These are phyloP conservation scores for Verticillium nonalfalfae DNA, from an alignment of 2,329 filamentous ascomycete genomes.

Conservation along the genomic window DNA sequence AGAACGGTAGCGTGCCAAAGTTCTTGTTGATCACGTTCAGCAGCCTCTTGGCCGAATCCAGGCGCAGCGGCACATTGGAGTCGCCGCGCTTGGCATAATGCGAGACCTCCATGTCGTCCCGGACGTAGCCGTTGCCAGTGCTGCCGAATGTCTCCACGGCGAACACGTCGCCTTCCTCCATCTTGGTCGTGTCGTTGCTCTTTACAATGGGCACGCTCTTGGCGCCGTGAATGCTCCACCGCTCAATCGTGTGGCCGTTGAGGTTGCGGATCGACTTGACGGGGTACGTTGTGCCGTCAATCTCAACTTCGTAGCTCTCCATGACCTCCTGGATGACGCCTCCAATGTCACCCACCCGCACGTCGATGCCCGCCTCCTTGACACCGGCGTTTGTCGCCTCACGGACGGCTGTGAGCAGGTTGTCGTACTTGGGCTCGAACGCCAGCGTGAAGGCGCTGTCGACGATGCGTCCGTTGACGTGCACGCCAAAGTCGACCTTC, in stretches of 20 bases:
- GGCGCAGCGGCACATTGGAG: slow-evolving; percentile 67
- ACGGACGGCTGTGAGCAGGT: slow-evolving; percentile 65
- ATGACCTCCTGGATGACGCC: slow-evolving; percentile 68
- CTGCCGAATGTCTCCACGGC: slow-evolving; percentile 80
- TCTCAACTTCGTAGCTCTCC: slow-evolving; percentile 71
- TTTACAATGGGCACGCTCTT: slow-evolving; percentile 80
- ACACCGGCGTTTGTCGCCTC: slow-evolving; percentile 76
- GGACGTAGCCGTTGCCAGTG: slow-evolving; percentile 70
- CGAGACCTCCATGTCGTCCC: slow-evolving; percentile 76
- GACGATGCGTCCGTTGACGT: slow-evolving; percentile 74
- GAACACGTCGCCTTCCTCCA: slow-evolving; percentile 80
- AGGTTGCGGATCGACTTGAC: slow-evolving; percentile 68
- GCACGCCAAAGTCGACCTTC: slow-evolving; percentile 79
- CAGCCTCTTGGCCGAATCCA: slow-evolving; percentile 78
- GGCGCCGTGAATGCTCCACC: slow-evolving; percentile 70
- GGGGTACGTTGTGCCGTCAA: slow-evolving; percentile 60
- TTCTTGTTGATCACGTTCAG: slow-evolving; percentile 92
- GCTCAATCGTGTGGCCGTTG: slow-evolving; percentile 71
- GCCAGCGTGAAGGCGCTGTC: slow-evolving; percentile 77
- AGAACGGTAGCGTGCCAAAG: slow-evolving; percentile 89
- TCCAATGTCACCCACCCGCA: slow-evolving; percentile 67
- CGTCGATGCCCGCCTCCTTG: slow-evolving; percentile 73
- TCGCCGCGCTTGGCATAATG: slow-evolving; percentile 77
- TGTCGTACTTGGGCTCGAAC: slow-evolving; percentile 70
- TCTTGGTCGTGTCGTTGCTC: slow-evolving; percentile 69